These are phyloP conservation scores for Gonium pectorale DNA, from an alignment of 139 green algal genomes.

Conservation along the genomic window DNA sequence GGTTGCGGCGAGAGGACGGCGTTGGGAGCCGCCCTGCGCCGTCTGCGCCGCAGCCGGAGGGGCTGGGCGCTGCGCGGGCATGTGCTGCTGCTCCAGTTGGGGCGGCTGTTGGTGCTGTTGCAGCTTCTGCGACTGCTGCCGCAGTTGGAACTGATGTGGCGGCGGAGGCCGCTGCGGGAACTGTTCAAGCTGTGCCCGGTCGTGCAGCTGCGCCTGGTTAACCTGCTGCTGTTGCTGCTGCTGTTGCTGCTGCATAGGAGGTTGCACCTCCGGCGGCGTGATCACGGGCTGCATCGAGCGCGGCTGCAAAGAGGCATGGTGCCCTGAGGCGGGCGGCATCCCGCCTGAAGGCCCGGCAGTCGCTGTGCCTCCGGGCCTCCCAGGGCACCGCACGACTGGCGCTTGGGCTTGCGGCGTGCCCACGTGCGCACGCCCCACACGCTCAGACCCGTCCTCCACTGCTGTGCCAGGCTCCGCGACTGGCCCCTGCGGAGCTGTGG, in stretches of 20 bases:
- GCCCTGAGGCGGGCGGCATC: no score
- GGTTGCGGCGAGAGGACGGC: not conserved
- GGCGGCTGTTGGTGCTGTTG: not conserved
- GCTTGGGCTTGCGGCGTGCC: no score
- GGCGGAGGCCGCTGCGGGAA: not conserved
- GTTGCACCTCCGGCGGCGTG: not conserved
- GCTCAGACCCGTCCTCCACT: no score
- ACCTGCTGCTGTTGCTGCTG: not conserved
- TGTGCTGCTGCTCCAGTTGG: not conserved
- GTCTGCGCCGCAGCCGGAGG: not conserved
- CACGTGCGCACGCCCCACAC: no score
- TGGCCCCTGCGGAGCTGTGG: no score
- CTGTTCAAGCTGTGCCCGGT: not conserved
- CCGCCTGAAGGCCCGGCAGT: no score
- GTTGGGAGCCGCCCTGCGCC: not conserved
- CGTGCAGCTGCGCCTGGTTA: not conserved
- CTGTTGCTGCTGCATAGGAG: not conserved
- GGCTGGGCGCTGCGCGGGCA: not conserved
- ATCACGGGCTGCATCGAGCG: not conserved
- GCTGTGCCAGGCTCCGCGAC: no score
- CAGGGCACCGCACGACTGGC: no score
- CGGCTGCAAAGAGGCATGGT: no score
- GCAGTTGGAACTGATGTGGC: not conserved
- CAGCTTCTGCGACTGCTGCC: not conserved
- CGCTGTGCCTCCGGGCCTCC: no score